Percentiles rank a stretch among this genome's conserved stretches.
phyloP scores from a whole-genome alignment of 768 basidiomycete genomes.

The Mycena albidolilacea region DNA sequence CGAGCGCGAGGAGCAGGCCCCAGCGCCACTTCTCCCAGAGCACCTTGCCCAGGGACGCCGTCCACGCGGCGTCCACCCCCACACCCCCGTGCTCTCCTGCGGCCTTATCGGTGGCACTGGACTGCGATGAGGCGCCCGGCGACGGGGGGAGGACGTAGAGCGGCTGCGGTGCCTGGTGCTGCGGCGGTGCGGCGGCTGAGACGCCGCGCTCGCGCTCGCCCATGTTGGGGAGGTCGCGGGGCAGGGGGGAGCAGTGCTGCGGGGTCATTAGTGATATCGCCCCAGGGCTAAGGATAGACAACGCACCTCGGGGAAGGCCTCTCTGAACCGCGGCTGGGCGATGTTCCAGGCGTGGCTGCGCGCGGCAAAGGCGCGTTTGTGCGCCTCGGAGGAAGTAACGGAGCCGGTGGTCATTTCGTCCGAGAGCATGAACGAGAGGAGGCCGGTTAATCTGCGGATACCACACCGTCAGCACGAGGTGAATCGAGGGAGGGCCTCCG shows the following conservation, averaged over 20 bases:
- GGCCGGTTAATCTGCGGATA: conserved; percentile 84
- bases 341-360: conserved; percentile 92
- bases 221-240: conserved; percentile 93
- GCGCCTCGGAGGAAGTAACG: conserved; percentile 81
- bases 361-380: conserved; percentile 83
- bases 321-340: conserved; percentile 82
- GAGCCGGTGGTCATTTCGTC: conserved; percentile 98
- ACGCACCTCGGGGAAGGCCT: conserved; percentile 88
- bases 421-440: conserved; percentile 94
- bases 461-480: conserved; percentile 20
- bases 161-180: conserved; percentile 32
- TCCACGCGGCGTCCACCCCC: conserved; percentile 60
- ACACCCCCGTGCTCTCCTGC: conserved; percentile 26
- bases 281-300: conserved; percentile 12
- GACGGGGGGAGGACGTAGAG: conserved; percentile 24
- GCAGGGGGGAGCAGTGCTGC: conserved; percentile 78
- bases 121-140: conserved; percentile 14
- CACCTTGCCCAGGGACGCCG: conserved; percentile 73
- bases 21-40: conserved; percentile 90
- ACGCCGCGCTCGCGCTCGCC: conserved; percentile 76
- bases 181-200: conserved; percentile 43
- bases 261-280: conserved; percentile 24
- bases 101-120: conserved; percentile 37
- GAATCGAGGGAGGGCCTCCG: neutral
- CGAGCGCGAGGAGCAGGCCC: conserved; percentile 83